A percentile compares a stretch with the other conserved stretches of the same genome.
phyloP scores from a whole-genome alignment of 345 rosid genomes.

The Eucalyptus pauciflora region DNA sequence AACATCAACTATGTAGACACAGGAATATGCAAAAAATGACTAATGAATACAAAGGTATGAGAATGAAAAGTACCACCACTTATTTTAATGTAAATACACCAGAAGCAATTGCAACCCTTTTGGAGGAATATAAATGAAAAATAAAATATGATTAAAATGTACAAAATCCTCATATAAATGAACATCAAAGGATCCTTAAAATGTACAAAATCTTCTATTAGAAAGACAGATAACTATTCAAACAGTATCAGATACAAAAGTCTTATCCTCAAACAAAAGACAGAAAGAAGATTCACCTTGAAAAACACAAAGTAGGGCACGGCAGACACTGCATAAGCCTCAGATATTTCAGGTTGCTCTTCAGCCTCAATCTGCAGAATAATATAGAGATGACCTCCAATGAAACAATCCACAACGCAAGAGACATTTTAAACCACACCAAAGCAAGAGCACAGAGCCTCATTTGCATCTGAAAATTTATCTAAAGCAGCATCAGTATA shows the following conservation, averaged over 20 bases:
- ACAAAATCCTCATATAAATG: not conserved
- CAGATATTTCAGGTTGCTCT: conserved; percentile 88
- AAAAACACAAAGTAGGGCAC: conserved; percentile 84
- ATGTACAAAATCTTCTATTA: not conserved
- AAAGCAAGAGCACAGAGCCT: not conserved
- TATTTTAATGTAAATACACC: not conserved
- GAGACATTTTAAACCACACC: not conserved
- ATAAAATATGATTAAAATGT: not conserved
- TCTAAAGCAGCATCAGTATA: not conserved
- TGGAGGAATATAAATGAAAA: not conserved
- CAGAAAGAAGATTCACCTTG: conserved; percentile 31
- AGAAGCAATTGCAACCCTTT: not conserved
- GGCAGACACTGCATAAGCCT: conserved; percentile 73
- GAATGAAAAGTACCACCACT: not conserved
- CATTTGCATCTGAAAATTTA: not conserved
- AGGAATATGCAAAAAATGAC: not conserved
- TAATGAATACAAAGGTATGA: not conserved
- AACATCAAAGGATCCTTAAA: not conserved
- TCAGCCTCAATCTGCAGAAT: conserved; percentile 88
- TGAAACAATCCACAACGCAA: not conserved
- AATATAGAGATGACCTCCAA: not conserved
- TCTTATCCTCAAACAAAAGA: not conserved
- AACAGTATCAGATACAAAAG: not conserved
- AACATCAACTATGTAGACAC: not conserved
- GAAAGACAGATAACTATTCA: not conserved